phyloP scores from a whole-genome alignment of 495 filamentous ascomycete genomes.

The Aspergillus ellipticus region DNA sequence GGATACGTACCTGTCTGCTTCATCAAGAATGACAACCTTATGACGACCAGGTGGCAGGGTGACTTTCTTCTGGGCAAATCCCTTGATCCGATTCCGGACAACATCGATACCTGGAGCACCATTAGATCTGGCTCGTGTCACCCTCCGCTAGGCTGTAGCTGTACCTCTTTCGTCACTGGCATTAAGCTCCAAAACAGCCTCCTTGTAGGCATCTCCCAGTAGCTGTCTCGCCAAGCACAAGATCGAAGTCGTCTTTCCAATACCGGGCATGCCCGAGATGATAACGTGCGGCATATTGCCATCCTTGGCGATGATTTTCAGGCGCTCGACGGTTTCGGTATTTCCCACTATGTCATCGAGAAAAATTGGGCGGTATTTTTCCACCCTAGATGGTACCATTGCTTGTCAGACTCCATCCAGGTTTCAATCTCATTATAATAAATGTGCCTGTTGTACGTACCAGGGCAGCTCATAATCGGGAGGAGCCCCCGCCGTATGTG shows the following conservation, averaged over 20 bases:
- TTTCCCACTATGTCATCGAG: conserved; percentile 98
- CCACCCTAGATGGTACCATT: conserved; percentile 63
- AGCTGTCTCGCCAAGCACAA: conserved; percentile 90
- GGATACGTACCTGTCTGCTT: conserved; percentile 72
- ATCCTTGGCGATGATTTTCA: conserved; percentile 98
- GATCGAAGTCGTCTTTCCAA: conserved; percentile 97
- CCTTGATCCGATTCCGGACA: conserved; percentile 97
- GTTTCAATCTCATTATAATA: neutral
- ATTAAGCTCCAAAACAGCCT: conserved; percentile 94
- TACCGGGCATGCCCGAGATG: conserved; percentile 98
- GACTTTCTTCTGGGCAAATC: conserved; percentile 98
- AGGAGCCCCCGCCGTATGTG: conserved; percentile 56
- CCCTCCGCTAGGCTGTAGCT: neutral
- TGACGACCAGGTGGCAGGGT: conserved; percentile 87
- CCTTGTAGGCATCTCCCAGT: conserved; percentile 91
- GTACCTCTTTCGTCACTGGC: conserved; percentile 90
- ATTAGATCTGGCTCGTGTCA: conserved; percentile 8
- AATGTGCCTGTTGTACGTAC: conserved; percentile 37
- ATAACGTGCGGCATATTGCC: conserved; percentile 99
- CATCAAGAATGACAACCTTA: conserved; percentile 96
- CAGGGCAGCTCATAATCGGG: conserved; percentile 87
- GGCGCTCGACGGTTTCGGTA: conserved; percentile 90
- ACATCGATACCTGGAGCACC: conserved; percentile 78
- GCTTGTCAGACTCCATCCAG: neutral
- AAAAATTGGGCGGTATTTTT: conserved; percentile 93